Evolutionary conservation across 2,329 filamentous ascomycete species (phyloP), one percentile per base, ranked within the genome.

Genomic region (Microascus cirrosus): DNA sequence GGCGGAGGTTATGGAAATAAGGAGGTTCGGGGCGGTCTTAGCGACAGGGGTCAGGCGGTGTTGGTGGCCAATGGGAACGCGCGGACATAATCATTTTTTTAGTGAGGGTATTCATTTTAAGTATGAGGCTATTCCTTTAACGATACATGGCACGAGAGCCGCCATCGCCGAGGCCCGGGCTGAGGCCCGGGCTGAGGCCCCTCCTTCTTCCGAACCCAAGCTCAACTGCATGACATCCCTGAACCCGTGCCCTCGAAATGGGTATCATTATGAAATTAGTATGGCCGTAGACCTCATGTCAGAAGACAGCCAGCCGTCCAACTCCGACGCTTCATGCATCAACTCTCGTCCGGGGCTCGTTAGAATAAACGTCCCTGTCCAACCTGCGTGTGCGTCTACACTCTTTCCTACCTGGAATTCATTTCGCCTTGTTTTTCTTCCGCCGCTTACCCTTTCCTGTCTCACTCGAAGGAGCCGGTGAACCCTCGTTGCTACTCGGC

Each of bases 361-460:
- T 32, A 32, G 28, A 32, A 32, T 32, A 8, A 32, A 24, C 20
- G 22, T 12, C 22, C 20, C 42, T 48, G 3, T n/a, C 42, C 20
- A 22, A 20, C 39, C 39, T 45, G 39, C 39, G 5, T 45, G 11
- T n/a, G 45, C 8, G 1, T 24, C 6, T 24, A 22, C 45, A 22
- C n/a, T 20, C 45, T 15, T 45, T 24, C 45, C 45, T 24, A 24
- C 45, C n/a, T 8, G 45, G 24, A 8, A 5, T 22, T 22, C 20
- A 58, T 57, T 60, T 60, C 35, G 55, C 54, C 54, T 58, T 57
- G 25, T 56, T 61, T 15, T 52, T 18, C 20, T 51, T 58, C 18
- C 53, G 48, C 24, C 24, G 50, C 28, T 56, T 50, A 28, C 59
- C 76, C 65, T 77, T 75, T 60, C 71, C 70, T 36, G 67, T 15